A percentile compares a stretch with the other conserved stretches of the same genome.
These are phyloP conservation scores for Elsinoe perseae DNA, from an alignment of 2,329 filamentous ascomycete genomes.

Conservation along the genomic window DNA sequence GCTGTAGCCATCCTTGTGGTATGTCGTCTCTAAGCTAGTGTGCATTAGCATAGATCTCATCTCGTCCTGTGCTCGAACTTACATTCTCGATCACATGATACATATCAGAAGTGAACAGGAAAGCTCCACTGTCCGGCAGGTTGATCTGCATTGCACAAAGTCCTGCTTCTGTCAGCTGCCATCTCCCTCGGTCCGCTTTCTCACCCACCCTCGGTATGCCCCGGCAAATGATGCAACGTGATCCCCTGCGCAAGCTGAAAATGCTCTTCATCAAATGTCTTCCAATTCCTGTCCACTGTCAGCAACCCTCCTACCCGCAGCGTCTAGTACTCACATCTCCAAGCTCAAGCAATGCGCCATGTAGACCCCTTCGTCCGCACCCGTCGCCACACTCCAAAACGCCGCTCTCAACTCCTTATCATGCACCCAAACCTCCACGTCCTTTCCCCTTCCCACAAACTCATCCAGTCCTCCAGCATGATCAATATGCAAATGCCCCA, in stretches of 20 bases:
- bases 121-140: constrained; percentile 28
- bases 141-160: constrained; percentile 33
- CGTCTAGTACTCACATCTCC: constrained; percentile 23
- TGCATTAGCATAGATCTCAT: constrained; percentile 4
- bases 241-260: constrained; percentile 32
- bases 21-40: constrained; percentile 30
- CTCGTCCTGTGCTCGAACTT: constrained; percentile 16
- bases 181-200: background rate
- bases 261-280: constrained; percentile 31
- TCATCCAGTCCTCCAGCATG: constrained; percentile 31
- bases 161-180: constrained; percentile 15
- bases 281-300: constrained; percentile 27
- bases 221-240: constrained; percentile 31
- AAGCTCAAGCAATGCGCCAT: constrained; percentile 30
- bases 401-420: constrained; percentile 28
- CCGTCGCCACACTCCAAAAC: constrained; percentile 31
- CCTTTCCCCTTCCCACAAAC: constrained; percentile 27
- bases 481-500: constrained; percentile 32
- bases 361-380: constrained; percentile 31
- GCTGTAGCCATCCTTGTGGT: constrained; percentile 31
- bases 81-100: constrained; percentile 33
- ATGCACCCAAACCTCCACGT: constrained; percentile 32
- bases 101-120: constrained; percentile 30
- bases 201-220: constrained; percentile 28
- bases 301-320: background rate